phyloP scores from a whole-genome alignment of 495 filamentous ascomycete species.

The Neurospora sp. region DNA sequence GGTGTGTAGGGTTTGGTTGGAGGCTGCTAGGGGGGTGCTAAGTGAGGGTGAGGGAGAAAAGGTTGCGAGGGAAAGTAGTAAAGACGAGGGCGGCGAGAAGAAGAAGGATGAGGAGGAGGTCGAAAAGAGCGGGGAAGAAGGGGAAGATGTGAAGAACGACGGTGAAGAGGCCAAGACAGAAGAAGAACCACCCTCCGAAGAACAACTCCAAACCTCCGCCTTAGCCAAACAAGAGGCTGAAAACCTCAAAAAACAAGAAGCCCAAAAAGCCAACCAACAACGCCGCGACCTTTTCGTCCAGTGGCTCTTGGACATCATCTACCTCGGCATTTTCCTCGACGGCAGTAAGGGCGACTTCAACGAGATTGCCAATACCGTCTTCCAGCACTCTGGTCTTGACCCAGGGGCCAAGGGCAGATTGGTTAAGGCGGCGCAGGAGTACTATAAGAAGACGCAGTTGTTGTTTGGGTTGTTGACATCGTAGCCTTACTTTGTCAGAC shows the following conservation, averaged over 20 bases:
- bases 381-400: slow-evolving; percentile 36
- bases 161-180: slow-evolving; percentile 21
- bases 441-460: slow-evolving; percentile 71
- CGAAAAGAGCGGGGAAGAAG: not conserved
- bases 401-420: slow-evolving; percentile 37
- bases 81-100: not conserved
- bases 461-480: slow-evolving; percentile 48
- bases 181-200: slow-evolving; percentile 4
- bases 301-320: slow-evolving; percentile 65
- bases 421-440: slow-evolving; percentile 52
- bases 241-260: not conserved
- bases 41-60: not conserved
- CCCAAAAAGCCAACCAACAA: slow-evolving; percentile 14
- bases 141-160: no score
- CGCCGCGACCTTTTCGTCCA: slow-evolving; percentile 54
- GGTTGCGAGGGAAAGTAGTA: not conserved
- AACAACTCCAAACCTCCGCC: slow-evolving; percentile 1
- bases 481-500: no score
- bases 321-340: slow-evolving; percentile 44
- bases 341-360: slow-evolving; percentile 30
- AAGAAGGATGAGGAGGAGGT: not conserved
- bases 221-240: slow-evolving; percentile 2
- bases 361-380: slow-evolving; percentile 35
- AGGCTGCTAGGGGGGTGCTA: slow-evolving; percentile 19
- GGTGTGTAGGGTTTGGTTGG: slow-evolving; percentile 32